Evolutionary conservation across 495 filamentous ascomycete genomes (phyloP), one percentile per base, ranked within the genome.

Genomic region (Platismatia glauca): DNA sequence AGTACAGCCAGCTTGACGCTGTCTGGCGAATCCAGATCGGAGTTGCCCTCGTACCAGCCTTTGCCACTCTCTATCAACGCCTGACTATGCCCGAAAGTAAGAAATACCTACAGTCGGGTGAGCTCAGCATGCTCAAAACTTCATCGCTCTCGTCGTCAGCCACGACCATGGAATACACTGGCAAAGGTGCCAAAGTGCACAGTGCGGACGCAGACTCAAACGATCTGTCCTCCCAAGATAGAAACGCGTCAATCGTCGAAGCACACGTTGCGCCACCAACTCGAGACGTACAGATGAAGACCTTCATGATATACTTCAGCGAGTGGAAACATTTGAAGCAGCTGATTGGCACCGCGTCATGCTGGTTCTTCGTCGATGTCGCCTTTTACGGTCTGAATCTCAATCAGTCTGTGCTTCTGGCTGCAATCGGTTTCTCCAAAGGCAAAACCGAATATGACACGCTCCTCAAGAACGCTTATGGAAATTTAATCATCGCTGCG

Each of bases 1-100:
- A 75, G 34, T 81, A 77, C 50, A 91, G 88, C 72, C 75, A 76
- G 33, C 64, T 86, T 29, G 87, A 87, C 22, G 87, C 90, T 20
- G 89, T 94, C 86, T 94, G 89, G 89, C 82, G 89, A 66, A 74
- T 81, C 5, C 75, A 91, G 48, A 86, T 94, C 70, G 89, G 89
- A 18, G 83, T 91, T 67, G 89, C 89, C 59, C 84, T 86, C n/a
- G 84, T 92, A 12, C 89, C 89, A 7, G 89, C 82, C 46, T 84
- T 80, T 69, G 80, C 88, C 60, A 89, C 89, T 18, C 81, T 94
- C 34, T 92, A 90, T 78, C 91, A 86, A 74, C 90, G 91, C 53
- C 79, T 96, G 7, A 95, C 91, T 33, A 95, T 96, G 66, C 91
- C 91, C 29, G 89, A 92, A 73, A 84, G 90, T 66, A 87, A 80